These are phyloP conservation scores for Aegle marmelos DNA, from an alignment of 345 rosid species.

Conservation along the genomic window DNA sequence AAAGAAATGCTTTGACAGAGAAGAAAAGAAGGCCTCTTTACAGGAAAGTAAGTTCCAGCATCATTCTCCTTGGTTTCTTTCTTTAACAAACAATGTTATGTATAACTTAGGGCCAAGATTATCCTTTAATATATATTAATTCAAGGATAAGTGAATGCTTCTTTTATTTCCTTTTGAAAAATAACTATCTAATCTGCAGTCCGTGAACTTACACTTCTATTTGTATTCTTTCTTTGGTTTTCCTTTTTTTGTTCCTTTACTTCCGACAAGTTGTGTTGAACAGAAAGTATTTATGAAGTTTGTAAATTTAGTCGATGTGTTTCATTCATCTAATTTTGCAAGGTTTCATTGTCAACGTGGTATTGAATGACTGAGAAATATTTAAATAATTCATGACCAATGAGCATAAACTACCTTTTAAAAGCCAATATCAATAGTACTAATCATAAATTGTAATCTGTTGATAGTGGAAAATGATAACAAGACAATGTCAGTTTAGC, in stretches of 20 bases:
- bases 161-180: background rate
- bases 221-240: background rate
- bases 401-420: background rate
- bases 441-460: background rate
- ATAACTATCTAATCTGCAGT: background rate
- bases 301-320: background rate
- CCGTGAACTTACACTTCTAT: background rate
- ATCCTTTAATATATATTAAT: background rate
- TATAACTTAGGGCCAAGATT: background rate
- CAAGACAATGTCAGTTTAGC: background rate
- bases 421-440: background rate
- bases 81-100: no score
- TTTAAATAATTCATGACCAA: background rate
- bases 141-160: background rate
- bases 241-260: background rate
- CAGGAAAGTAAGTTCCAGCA: constrained; percentile 54
- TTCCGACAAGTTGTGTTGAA: background rate
- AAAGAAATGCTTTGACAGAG: constrained; percentile 88
- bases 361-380: background rate
- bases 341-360: background rate
- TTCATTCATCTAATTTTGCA: background rate
- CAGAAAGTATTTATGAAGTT: background rate
- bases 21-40: constrained; percentile 77
- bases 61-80: constrained; percentile 2
- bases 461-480: background rate